Base-by-base conservation (phyloP, 2,329 filamentous ascomycete genomes). In the Pseudogymnoascus sp. region DNA sequence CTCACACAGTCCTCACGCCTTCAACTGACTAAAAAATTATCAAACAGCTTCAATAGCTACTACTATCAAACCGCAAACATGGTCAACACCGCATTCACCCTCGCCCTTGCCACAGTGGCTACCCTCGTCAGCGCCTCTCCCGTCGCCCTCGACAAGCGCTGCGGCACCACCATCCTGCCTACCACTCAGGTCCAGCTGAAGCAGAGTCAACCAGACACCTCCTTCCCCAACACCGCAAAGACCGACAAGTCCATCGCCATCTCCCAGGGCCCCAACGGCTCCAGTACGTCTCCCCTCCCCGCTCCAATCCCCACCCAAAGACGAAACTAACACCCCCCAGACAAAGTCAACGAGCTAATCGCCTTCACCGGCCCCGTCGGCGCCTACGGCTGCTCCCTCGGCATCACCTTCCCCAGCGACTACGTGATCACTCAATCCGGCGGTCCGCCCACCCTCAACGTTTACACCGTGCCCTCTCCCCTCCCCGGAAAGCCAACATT, bases 301-400 rank as follows among this genome's bases (percentile, higher is more conserved):
- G 2, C 43, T 6, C 1, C 11, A 9, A 22, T 2, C 22, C 22
- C 6, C 41, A 9, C 41, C 3, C 12, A 25, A 6, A 12, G 18
- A 33, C 18, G 7, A 33, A 18, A 33, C 15, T 53, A 18, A 53
- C 47, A 33, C 47, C 28, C 28, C 15, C 28, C 28, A 53, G 47
- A 53, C n/a, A 53, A 53, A 53, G 47, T 33, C 28, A 53, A 53
- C 9, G 25, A 33, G 4, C n/a, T 53, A 53, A 20, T 53, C 9
- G 47, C 2, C n/a, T 33, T 53, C 47, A 53, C 28, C 47, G 47
- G 47, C 25, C 2, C 9, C 28, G 28, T 53, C 28, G 47, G 47
- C 47, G 47, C 47, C n/a, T 53, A 18, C 28, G 47, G 47, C 28
- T 53, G 47, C 47, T 53, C 47, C n/a, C 47, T 53, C 2, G 47